Base-by-base conservation (phyloP, 306 rosid species). In the Vigna mungo region DNA sequence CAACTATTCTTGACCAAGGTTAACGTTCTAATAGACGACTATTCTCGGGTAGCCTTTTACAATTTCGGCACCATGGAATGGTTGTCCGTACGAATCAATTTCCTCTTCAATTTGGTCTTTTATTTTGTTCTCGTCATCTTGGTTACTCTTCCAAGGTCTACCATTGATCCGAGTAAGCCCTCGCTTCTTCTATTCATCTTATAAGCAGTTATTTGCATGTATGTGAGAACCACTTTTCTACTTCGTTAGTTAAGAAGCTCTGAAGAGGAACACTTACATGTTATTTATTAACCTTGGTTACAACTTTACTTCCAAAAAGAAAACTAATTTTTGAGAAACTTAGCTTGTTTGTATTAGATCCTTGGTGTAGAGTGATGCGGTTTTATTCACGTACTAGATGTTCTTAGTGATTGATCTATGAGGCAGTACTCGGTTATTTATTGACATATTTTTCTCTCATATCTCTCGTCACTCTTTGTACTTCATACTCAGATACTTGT, bases 1-100 rank as follows among this genome's bases (percentile, higher is more conserved):
- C 48, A 85, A 37, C 86, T 86, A 39, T 93, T 93, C 68, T 15
- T 85, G 72, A 71, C 44, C 27, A 89, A 83, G 68, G 77, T 74
- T 37, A 66, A 78, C 82, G 85, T 68, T 47, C 79, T 93, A 14
- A 75, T 84, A 10, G 93, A 93, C 68, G 95, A 88, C 73, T 85
- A 84, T 80, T 93, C 96, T 73, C 81, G 95, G 8, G 88, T 93
- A 56, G 89, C 84, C 46, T 93, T 93, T 86, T 88, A 91, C 85
- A 93, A 91, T 74, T 83, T 79, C 58, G 96, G 93, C 41, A 84
- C 95, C 69, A 89, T 91, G 98, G 96, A 93, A 80, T 91, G 98
- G 98, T 78, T 93, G 64, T 93, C 89, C 2, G 82, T 89, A 48
- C 89, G 95, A 37, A 88, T 91, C 82, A 91, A 91, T 79, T 93